Conservation (phyloP, 768 basidiomycete species). For the Trametopsis cervina region DNA sequence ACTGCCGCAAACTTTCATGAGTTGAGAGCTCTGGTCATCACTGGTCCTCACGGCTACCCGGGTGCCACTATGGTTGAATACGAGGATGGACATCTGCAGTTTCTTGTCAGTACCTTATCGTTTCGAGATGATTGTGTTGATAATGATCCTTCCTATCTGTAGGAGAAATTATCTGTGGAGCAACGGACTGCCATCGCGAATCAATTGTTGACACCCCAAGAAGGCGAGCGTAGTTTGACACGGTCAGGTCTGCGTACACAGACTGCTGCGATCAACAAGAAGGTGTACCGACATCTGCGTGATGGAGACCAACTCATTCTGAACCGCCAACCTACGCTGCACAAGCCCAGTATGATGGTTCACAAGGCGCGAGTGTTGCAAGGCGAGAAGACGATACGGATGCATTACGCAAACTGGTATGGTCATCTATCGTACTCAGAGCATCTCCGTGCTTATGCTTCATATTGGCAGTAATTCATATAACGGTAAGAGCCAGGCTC, state of each 20-base stretch:
- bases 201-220: conserved; percentile 87
- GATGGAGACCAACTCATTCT: conserved; percentile 95
- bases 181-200: conserved; percentile 94
- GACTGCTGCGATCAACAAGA: conserved; percentile 84
- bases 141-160: not conserved
- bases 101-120: conserved; percentile 46
- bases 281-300: conserved; percentile 90
- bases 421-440: conserved; percentile 18
- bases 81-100: conserved; percentile 87
- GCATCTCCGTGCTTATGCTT: not conserved
- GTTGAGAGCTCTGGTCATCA: conserved; percentile 84
- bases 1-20: conserved; percentile 86
- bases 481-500: conserved; percentile 62
- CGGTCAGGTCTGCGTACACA: conserved; percentile 61
- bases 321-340: conserved; percentile 96
- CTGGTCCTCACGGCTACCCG: conserved; percentile 82
- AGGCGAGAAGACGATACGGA: conserved; percentile 97
- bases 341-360: conserved; percentile 99
- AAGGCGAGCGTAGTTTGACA: conserved; percentile 47
- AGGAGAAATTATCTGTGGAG: conserved; percentile 85
- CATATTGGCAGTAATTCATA: conserved; percentile 76
- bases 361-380: conserved; percentile 87
- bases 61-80: conserved; percentile 94
- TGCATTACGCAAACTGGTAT: conserved; percentile 99
- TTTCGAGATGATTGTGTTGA: not conserved